Percentiles rank a stretch among this genome's conserved stretches.
These are phyloP conservation scores for Schizochytrium sp. DNA, from an alignment of 108 stramenopile genomes.

Conservation along the genomic window DNA sequence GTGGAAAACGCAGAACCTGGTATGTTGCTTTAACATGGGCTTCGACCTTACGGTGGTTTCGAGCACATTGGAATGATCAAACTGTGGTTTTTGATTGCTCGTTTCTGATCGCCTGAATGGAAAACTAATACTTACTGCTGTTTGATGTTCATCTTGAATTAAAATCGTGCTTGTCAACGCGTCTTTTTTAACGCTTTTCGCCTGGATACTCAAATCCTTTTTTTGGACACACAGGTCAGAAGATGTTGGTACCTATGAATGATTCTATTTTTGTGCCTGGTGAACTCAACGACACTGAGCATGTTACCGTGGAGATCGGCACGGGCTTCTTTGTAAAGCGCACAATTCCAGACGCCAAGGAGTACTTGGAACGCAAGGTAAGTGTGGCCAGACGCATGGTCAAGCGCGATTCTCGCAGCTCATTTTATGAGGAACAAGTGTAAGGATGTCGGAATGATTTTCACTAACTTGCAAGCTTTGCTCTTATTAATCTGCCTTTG, in stretches of 20 bases:
- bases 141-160: background rate
- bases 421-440: no score
- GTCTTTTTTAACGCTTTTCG: no score
- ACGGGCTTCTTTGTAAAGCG: conserved; percentile 45
- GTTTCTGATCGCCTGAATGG: background rate
- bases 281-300: background rate
- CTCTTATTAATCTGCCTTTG: no score
- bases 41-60: background rate
- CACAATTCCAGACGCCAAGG: conserved; percentile 42
- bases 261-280: conserved; percentile 34
- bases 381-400: background rate
- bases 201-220: background rate
- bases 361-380: conserved; percentile 50
- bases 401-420: no score
- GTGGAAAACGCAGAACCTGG: conserved; percentile 31
- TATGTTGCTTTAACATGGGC: conserved; percentile 21
- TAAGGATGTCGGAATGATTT: no score
- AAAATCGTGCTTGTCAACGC: no score
- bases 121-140: background rate
- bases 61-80: background rate
- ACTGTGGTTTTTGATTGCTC: background rate
- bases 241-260: conserved; percentile 32
- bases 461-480: no score
- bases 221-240: conserved; percentile 6
- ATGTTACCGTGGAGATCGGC: conserved; percentile 57